A percentile compares a stretch with the other conserved stretches of the same genome.
phyloP scores from a whole-genome alignment of 2,329 filamentous ascomycete genomes.

The Venturia oleaginea region DNA sequence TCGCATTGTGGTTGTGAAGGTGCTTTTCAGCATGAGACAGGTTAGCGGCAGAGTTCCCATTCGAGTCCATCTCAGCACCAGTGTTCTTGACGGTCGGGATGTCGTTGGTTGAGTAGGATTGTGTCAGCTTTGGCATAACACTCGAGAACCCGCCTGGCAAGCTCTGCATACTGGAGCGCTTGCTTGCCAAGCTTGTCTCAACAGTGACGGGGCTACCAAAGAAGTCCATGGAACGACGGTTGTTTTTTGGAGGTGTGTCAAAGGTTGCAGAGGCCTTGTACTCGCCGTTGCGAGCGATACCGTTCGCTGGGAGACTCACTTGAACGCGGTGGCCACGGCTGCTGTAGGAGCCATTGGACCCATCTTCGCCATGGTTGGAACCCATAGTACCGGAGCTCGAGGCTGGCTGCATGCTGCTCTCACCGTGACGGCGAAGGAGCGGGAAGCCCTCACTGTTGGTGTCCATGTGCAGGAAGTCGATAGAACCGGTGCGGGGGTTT shows the following conservation, averaged over 20 bases:
- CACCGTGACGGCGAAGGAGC: slow-evolving; percentile 58
- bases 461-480: slow-evolving; percentile 62
- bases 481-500: slow-evolving; percentile 45
- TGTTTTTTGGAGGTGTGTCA: slow-evolving; percentile 21
- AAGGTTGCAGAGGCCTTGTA: slow-evolving; percentile 25
- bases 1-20: slow-evolving; percentile 67
- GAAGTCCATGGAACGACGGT: slow-evolving; percentile 29
- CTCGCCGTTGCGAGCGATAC: slow-evolving; percentile 40
- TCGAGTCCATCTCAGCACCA: slow-evolving; percentile 28
- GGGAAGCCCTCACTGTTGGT: slow-evolving; percentile 79
- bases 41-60: slow-evolving; percentile 22
- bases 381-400: slow-evolving; percentile 74
- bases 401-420: slow-evolving; percentile 55
- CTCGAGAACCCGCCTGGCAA: slow-evolving; percentile 51
- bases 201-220: slow-evolving; percentile 11
- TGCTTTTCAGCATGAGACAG: slow-evolving; percentile 54
- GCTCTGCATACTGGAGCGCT: slow-evolving; percentile 40
- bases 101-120: slow-evolving; percentile 85
- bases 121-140: slow-evolving; percentile 65
- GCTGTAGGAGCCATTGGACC: slow-evolving; percentile 48
- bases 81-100: slow-evolving; percentile 74
- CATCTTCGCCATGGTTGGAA: slow-evolving; percentile 56
- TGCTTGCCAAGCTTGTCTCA: slow-evolving; percentile 25
- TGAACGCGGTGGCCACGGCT: slow-evolving; percentile 51
- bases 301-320: slow-evolving; percentile 51